Base-by-base conservation (phyloP, 1,284 basidiomycete genomes). In the Cerrena zonata region DNA sequence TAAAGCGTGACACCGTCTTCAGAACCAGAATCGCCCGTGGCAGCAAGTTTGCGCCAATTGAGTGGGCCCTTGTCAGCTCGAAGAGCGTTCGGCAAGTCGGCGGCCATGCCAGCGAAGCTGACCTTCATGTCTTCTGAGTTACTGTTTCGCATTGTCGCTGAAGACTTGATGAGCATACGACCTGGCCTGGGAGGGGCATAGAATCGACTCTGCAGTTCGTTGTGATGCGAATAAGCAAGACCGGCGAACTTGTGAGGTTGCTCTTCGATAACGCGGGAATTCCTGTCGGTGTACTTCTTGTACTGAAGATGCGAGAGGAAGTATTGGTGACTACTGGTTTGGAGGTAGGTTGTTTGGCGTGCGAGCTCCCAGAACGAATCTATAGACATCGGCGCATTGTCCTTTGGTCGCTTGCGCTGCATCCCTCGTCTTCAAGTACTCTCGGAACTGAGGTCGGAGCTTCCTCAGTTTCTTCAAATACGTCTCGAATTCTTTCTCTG, bases 171-270 rank as follows among this genome's bases (percentile, higher is more conserved):
- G 36, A 86, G 66, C 52, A 83, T 54, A 52, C 85, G 75, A 48
- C 85, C 88, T 13, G 79, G 78, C 56, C 78, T 70, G 13, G 80
- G 69, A 49, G 72, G 72, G 5, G 71, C 72, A 57, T 70, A 71
- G 61, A 83, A 69, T 47, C 69, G 69, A 1, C 73, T 72, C 52
- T 87, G 82, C 34, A 89, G 66, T 5, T 58, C 48, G 4, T 80
- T 70, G 30, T 75, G 70, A 38, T 72, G 69, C 4, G 77, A 62
- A 64, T 90, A 91, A 45, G 71, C 68, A 39, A 89, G 71, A 5
- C 79, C 88, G 36, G 74, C 86, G 37, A 67, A 73, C 19, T 69
- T 72, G 57, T 91, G 88, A 0, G 86, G 85, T 21, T 78, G 71
- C 43, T 77, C 82, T 52, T 80, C 78, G 56, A 91, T 80, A 38